A percentile compares a stretch with the other conserved stretches of the same genome.
These are phyloP conservation scores for Suhomyces terraborum DNA, from an alignment of 1,139 yeast species.

Conservation along the genomic window DNA sequence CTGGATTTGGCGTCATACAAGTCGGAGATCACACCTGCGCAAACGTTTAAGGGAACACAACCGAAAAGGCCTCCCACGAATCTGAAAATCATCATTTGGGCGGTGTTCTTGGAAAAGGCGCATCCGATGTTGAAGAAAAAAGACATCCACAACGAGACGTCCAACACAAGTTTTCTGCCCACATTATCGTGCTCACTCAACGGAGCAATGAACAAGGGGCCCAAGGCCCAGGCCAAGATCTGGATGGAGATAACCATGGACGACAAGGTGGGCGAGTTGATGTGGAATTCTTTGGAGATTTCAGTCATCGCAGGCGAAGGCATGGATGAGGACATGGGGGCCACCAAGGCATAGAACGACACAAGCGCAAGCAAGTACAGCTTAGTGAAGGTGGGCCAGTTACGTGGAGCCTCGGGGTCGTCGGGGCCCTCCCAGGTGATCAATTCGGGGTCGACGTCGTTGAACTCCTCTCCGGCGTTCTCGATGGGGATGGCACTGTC, in stretches of 20 bases:
- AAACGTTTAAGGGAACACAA: constrained; percentile 46
- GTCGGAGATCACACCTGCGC: constrained; percentile 42
- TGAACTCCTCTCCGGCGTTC: constrained; percentile 41
- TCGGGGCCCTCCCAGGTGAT: constrained; percentile 43
- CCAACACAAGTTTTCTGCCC: constrained; percentile 45
- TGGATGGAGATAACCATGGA: constrained; percentile 49
- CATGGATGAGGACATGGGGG: constrained; percentile 51
- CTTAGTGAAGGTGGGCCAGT: constrained; percentile 37
- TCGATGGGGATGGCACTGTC: constrained; percentile 32
- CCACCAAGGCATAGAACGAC: constrained; percentile 44
- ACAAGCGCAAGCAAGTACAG: constrained; percentile 35
- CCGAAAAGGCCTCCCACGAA: constrained; percentile 44
- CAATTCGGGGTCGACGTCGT: constrained; percentile 44
- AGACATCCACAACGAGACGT: constrained; percentile 34
- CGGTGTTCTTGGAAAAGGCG: constrained; percentile 41
- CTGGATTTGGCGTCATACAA: constrained; percentile 42
- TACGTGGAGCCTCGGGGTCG: constrained; percentile 45
- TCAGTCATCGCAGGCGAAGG: constrained; percentile 46
- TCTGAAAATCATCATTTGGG: constrained; percentile 43
- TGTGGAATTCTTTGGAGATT: constrained; percentile 36
- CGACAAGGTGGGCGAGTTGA: constrained; percentile 31
- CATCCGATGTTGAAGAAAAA: constrained; percentile 44
- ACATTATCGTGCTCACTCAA: constrained; percentile 45
- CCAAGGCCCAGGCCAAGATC: constrained; percentile 50
- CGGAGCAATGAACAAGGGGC: constrained; percentile 48